These are phyloP conservation scores for Truncatella angustata DNA, from an alignment of 2,329 filamentous ascomycete genomes.

Conservation along the genomic window DNA sequence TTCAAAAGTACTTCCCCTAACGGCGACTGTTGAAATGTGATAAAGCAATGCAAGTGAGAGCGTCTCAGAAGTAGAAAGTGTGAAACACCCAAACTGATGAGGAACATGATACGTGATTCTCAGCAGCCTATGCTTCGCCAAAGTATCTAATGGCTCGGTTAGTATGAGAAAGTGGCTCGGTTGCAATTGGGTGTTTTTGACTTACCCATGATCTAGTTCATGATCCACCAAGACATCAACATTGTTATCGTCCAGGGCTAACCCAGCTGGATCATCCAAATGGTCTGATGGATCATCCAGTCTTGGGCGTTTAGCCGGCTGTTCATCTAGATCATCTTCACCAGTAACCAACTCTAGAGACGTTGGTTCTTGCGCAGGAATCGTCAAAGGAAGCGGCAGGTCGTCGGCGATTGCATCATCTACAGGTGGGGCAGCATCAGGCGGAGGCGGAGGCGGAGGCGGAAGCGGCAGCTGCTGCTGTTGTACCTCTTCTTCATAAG, in stretches of 20 bases:
- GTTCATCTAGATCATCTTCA: conserved; percentile 21
- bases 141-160: conserved; percentile 3
- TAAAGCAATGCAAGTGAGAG: background rate
- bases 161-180: background rate
- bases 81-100: background rate
- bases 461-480: conserved; percentile 1
- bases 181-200: background rate
- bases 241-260: conserved; percentile 26
- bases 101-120: background rate
- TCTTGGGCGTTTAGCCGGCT: conserved; percentile 29
- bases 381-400: background rate
- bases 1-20: background rate
- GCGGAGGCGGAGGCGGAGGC: background rate
- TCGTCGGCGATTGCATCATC: background rate
- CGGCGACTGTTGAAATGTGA: background rate
- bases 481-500: background rate
- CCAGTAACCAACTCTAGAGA: conserved; percentile 18
- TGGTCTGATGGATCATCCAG: conserved; percentile 20
- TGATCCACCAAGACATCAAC: conserved; percentile 21
- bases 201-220: conserved; percentile 26
- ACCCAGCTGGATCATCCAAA: conserved; percentile 25
- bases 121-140: conserved; percentile 2
- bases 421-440: background rate
- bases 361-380: conserved; percentile 15
- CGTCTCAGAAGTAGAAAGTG: background rate